phyloP scores from a whole-genome alignment of 495 filamentous ascomycete species.

The Neurospora hispaniola region DNA sequence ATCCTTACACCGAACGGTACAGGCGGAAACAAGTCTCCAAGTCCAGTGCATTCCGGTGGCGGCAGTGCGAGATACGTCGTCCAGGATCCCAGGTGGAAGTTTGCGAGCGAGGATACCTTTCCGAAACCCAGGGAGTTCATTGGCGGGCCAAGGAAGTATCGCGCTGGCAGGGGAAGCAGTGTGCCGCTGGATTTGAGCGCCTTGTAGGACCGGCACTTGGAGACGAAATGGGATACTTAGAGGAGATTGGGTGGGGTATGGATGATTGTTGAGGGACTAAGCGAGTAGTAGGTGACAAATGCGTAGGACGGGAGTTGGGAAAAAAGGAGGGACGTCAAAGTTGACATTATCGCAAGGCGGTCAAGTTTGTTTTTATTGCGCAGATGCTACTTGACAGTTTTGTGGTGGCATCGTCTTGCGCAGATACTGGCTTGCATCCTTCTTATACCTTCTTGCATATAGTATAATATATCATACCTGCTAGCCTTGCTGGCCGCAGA shows the following conservation, averaged over 20 bases:
- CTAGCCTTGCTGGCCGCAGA: neutral
- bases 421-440: neutral
- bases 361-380: neutral
- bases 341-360: neutral
- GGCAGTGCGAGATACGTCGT: conserved; percentile 44
- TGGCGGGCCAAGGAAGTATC: conserved; percentile 63
- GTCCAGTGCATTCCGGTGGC: conserved; percentile 25
- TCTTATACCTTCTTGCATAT: neutral
- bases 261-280: neutral
- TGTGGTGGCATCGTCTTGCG: neutral
- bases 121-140: conserved; percentile 75
- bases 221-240: neutral
- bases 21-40: conserved; percentile 21
- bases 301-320: neutral
- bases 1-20: conserved; percentile 50
- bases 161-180: conserved; percentile 85
- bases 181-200: conserved; percentile 76
- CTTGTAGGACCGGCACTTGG: conserved; percentile 11
- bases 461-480: neutral
- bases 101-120: conserved; percentile 68
- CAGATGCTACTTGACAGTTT: neutral
- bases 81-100: conserved; percentile 78
- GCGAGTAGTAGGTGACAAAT: neutral
- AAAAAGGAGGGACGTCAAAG: neutral
- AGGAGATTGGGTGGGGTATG: neutral